Evolutionary conservation across 2,329 filamentous ascomycete genomes (phyloP).

Genomic region (Fusarium austroafricanum): DNA sequence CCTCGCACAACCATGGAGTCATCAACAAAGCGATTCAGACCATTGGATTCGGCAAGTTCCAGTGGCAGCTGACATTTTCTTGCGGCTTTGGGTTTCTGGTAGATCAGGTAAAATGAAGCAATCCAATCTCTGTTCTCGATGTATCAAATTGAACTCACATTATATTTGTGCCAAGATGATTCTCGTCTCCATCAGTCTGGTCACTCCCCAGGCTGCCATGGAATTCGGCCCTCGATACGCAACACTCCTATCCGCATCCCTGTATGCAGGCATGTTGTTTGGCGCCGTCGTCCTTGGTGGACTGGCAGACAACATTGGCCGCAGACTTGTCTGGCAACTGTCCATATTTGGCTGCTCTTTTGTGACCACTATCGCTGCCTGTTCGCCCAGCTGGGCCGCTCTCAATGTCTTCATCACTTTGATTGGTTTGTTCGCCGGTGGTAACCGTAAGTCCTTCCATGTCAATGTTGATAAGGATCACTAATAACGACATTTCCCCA

Average conservation of each 20-base stretch:
- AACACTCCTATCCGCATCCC: neutral
- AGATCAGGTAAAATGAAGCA: neutral
- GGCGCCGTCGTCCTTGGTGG: neutral
- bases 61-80: neutral
- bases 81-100: neutral
- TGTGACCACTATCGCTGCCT: neutral
- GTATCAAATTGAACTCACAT: too few species aligned
- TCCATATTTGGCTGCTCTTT: neutral
- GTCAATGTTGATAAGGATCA: too few species aligned
- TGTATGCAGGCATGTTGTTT: neutral
- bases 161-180: too few species aligned
- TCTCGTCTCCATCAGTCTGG: neutral
- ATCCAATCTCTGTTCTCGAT: too few species aligned
- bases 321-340: neutral
- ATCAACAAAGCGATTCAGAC: neutral
- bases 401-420: neutral
- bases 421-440: neutral
- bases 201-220: neutral
- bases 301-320: neutral
- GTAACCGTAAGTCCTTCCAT: neutral
- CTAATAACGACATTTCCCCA: too few species aligned
- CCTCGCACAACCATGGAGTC: neutral
- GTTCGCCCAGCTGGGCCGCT: neutral
- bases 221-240: neutral
- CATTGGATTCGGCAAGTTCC: slow-evolving; percentile 1